A percentile compares a stretch with the other conserved stretches of the same genome.
These are phyloP conservation scores for Dioscorea alata DNA, from an alignment of 106 monocot genomes.

Conservation along the genomic window DNA sequence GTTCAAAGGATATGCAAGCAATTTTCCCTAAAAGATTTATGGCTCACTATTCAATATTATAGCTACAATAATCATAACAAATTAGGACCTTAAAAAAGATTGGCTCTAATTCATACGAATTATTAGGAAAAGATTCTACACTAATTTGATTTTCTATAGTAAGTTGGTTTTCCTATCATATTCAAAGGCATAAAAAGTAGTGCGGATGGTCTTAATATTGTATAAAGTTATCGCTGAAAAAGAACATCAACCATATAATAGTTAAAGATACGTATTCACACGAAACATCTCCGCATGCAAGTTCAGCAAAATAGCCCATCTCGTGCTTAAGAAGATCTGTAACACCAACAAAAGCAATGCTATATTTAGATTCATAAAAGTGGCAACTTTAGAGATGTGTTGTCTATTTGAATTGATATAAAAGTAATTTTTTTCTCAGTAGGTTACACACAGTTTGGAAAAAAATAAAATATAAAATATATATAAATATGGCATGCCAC, in stretches of 20 bases:
- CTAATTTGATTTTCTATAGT: too few species aligned
- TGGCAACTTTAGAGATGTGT: background rate
- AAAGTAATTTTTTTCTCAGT: background rate
- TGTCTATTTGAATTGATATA: background rate
- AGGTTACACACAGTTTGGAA: background rate
- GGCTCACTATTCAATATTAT: too few species aligned
- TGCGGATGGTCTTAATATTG: too few species aligned
- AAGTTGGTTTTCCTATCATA: too few species aligned
- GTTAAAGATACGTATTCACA: constrained; percentile 84
- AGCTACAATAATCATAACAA: too few species aligned
- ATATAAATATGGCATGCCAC: background rate
- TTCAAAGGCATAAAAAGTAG: too few species aligned
- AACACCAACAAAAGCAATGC: constrained; percentile 1
- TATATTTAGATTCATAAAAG: background rate
- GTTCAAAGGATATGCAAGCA: too few species aligned
- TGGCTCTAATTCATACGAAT: too few species aligned
- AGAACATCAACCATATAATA: background rate
- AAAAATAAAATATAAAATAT: background rate
- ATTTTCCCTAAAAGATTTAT: too few species aligned
- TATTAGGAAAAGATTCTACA: too few species aligned
- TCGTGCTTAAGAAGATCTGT: constrained; percentile 98
- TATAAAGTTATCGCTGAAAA: too few species aligned
- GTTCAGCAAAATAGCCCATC: constrained; percentile 96
- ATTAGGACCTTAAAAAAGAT: too few species aligned
- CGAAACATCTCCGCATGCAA: constrained; percentile 99